phyloP scores from a whole-genome alignment of 225 moss, liverwort and hornwort genomes.

The Sphagnum tenellum region DNA sequence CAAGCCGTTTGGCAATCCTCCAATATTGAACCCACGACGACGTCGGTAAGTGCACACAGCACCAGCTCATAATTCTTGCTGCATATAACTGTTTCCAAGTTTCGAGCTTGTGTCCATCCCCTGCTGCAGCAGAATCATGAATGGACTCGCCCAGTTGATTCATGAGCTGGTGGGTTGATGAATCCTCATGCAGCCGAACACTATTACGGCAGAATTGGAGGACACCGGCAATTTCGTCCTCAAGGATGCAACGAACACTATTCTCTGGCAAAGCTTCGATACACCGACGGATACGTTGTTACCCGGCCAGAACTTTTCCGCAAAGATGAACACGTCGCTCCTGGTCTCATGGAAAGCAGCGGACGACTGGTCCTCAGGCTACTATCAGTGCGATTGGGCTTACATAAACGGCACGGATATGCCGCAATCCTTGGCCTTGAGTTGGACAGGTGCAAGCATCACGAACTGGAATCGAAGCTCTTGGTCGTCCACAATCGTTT shows the following conservation, averaged over 20 bases:
- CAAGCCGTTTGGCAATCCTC: slow-evolving; percentile 16
- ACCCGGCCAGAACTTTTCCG: slow-evolving; percentile 10
- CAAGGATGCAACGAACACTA: not conserved
- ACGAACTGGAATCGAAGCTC: slow-evolving; percentile 22
- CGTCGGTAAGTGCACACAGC: slow-evolving; percentile 10
- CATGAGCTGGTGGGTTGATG: not conserved
- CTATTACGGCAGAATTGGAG: slow-evolving; percentile 7
- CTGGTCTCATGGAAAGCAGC: slow-evolving; percentile 14
- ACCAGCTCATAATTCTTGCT: not conserved
- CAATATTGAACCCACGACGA: not conserved
- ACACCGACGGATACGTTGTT: slow-evolving; percentile 38
- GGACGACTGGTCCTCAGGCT: slow-evolving; percentile 18
- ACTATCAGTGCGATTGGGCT: slow-evolving; percentile 24
- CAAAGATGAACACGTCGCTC: slow-evolving; percentile 2
- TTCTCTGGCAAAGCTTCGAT: slow-evolving; percentile 35
- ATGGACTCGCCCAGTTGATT: too few species aligned
- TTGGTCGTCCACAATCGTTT: slow-evolving; percentile 8
- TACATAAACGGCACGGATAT: not conserved
- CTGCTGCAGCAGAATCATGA: too few species aligned
- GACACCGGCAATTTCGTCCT: slow-evolving; percentile 30
- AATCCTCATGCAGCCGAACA: slow-evolving; percentile 10
- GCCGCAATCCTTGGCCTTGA: slow-evolving; percentile 8
- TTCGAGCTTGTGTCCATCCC: too few species aligned
- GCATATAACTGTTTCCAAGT: too few species aligned
- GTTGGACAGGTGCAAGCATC: slow-evolving; percentile 43